These are phyloP conservation scores for Penicillium chermesinum DNA, from an alignment of 495 filamentous ascomycete genomes.

Conservation along the genomic window DNA sequence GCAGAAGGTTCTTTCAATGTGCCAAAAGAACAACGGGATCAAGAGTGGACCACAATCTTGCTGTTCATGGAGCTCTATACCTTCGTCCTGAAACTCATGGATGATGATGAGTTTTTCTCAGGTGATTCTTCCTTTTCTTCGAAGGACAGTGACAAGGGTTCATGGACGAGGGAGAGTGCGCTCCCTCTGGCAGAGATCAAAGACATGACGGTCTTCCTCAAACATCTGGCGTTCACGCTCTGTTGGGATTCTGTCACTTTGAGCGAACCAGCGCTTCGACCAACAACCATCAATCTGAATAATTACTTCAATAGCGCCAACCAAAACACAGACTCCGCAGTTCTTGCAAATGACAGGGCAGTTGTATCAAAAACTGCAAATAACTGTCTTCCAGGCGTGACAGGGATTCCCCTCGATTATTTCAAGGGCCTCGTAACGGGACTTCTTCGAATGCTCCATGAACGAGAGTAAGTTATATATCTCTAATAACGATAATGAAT, in stretches of 20 bases:
- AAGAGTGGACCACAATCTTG: constrained; percentile 84
- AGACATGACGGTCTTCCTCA: constrained; percentile 76
- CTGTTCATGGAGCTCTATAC: constrained; percentile 93
- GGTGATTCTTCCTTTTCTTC: constrained; percentile 35
- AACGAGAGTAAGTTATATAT: constrained; percentile 62
- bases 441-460: constrained; percentile 84
- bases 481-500: background rate
- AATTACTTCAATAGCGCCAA: constrained; percentile 48
- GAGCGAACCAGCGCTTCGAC: constrained; percentile 46
- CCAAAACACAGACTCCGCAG: constrained; percentile 9
- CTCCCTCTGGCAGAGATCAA: constrained; percentile 66
- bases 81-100: constrained; percentile 85
- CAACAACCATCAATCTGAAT: constrained; percentile 43
- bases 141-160: constrained; percentile 31
- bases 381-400: constrained; percentile 50
- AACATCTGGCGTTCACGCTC: constrained; percentile 85
- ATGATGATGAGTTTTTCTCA: constrained; percentile 67
- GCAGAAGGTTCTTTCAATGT: constrained; percentile 13
- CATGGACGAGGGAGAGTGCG: constrained; percentile 59
- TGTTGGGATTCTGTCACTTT: constrained; percentile 78
- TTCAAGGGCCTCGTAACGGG: constrained; percentile 76
- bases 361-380: constrained; percentile 33
- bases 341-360: constrained; percentile 26
- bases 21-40: constrained; percentile 40
- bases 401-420: constrained; percentile 72